These are phyloP conservation scores for Ceratopteris richardii DNA, from an alignment of 75 land plant species.

Conservation along the genomic window DNA sequence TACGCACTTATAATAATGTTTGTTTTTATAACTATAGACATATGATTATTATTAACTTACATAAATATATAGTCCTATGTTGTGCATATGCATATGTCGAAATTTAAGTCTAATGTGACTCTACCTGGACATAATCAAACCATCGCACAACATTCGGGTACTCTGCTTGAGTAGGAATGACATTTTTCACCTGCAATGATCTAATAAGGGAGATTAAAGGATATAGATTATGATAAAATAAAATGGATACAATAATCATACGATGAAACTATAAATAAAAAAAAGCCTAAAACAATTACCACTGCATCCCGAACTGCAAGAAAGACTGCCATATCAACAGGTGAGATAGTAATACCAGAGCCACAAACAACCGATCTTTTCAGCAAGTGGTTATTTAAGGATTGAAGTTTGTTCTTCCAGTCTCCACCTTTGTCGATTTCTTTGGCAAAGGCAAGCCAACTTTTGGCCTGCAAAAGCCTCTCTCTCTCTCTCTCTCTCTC, in stretches of 20 bases:
- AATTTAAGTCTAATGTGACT: no score
- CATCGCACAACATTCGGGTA: constrained; percentile 65
- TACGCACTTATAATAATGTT: no score
- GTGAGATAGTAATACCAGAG: constrained; percentile 44
- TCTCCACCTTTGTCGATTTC: constrained; percentile 23
- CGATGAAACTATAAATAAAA: no score
- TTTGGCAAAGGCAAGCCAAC: constrained; percentile 55
- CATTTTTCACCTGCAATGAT: background rate
- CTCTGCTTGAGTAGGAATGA: constrained; percentile 1
- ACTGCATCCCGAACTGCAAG: constrained; percentile 47
- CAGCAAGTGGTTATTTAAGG: constrained; percentile 42
- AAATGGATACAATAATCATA: no score
- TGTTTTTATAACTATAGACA: no score
- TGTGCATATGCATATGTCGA: no score
- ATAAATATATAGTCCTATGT: no score
- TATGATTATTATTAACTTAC: no score
- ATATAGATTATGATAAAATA: background rate
- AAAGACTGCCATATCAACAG: constrained; percentile 62
- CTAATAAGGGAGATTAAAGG: background rate
- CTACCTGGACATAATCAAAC: constrained; percentile 88
- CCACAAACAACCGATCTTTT: constrained; percentile 61
- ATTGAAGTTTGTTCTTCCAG: constrained; percentile 18
- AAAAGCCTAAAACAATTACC: no score
- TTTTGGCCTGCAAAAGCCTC: constrained; percentile 27
- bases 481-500: no score